Evolutionary conservation across 73 alveolate species (phyloP).

Genomic region (Tetrahymena elliotti): DNA sequence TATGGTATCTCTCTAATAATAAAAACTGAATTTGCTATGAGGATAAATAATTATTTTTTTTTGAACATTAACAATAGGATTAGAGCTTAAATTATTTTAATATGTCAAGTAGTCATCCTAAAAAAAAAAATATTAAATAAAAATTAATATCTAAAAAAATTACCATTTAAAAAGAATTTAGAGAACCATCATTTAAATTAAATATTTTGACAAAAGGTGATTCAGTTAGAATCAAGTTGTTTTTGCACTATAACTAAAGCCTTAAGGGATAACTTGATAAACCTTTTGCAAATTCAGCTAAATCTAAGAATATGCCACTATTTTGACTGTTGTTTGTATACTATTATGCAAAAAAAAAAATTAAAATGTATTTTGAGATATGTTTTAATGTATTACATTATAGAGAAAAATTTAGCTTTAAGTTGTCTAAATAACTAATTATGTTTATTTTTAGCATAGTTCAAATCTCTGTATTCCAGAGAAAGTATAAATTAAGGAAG

Average conservation of each 20-base stretch:
- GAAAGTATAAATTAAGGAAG: not conserved
- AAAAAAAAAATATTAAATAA: not conserved
- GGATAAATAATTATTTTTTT: not conserved
- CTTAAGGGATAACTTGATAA: not conserved
- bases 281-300: not conserved
- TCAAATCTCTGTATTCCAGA: not conserved
- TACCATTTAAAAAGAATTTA: not conserved
- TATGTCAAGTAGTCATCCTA: not conserved
- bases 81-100: not conserved
- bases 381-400: not conserved
- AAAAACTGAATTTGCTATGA: not conserved
- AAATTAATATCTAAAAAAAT: not conserved
- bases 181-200: not conserved
- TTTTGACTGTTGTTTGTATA: not conserved
- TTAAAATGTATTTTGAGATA: too few relatives aligned
- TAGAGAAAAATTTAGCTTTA: not conserved
- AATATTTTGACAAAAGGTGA: not conserved
- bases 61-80: not conserved
- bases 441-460: not conserved
- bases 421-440: not conserved
- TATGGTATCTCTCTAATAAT: not conserved
- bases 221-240: not conserved
- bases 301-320: not conserved
- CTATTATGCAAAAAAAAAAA: not conserved
- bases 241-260: not conserved